Conservation (phyloP, 768 basidiomycete species). For the Coprinopsis marcescibilis region DNA sequence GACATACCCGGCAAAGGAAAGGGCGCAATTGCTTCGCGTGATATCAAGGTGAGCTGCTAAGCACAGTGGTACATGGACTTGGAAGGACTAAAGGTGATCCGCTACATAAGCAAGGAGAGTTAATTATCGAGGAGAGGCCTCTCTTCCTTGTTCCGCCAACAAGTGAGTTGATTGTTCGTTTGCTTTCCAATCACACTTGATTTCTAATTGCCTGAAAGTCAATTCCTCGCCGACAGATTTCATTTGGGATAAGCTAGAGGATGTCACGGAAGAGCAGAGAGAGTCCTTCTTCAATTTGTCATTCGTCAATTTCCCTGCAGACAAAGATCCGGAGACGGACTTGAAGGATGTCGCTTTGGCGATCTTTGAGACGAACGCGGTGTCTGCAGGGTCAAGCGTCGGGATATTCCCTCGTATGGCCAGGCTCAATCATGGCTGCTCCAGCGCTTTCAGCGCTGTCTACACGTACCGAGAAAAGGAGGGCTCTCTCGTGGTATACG, state of each 20-base stretch:
- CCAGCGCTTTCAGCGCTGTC: conserved; percentile 60
- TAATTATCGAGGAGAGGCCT: conserved; percentile 49
- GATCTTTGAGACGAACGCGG: conserved; percentile 64
- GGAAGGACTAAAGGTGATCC: background rate
- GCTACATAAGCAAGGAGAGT: conserved; percentile 50
- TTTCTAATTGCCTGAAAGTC: conserved; percentile 23
- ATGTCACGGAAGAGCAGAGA: conserved; percentile 26
- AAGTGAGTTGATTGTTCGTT: conserved; percentile 29
- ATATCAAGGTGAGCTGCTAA: conserved; percentile 38
- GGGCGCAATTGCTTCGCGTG: conserved; percentile 44
- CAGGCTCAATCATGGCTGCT: conserved; percentile 64
- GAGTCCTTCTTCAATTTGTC: conserved; percentile 50
- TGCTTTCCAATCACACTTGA: background rate
- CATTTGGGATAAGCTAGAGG: conserved; percentile 31
- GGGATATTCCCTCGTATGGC: conserved; percentile 69
- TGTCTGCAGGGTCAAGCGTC: conserved; percentile 44
- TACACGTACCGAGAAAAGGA: conserved; percentile 55
- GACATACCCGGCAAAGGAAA: conserved; percentile 53
- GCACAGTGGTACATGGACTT: background rate
- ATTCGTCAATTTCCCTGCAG: conserved; percentile 44
- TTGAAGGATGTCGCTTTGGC: conserved; percentile 48
- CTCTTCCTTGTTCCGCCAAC: conserved; percentile 45
- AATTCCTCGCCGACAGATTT: conserved; percentile 39
- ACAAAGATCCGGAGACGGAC: conserved; percentile 30
- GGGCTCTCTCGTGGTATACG: conserved; percentile 46